phyloP scores from a whole-genome alignment of 129 eudicot species.

The Pseudognaphalium luteoalbum region DNA sequence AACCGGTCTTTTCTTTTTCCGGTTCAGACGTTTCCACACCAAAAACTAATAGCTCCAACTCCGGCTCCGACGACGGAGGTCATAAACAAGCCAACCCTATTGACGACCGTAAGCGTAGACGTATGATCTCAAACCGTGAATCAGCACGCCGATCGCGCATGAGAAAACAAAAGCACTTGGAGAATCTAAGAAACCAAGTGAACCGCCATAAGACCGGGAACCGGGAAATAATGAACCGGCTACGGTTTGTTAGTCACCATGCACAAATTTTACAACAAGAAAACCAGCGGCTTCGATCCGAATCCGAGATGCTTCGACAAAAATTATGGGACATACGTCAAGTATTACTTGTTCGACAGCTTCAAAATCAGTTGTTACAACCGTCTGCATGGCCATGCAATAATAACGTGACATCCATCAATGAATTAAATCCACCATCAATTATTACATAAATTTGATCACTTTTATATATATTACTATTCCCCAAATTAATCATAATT shows the following conservation, averaged over 20 bases:
- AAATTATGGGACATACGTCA: constrained; percentile 65
- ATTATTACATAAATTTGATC: constrained; percentile 32
- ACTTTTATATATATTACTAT: background rate
- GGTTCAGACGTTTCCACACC: constrained; percentile 47
- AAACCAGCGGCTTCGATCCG: constrained; percentile 60
- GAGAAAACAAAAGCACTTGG: constrained; percentile 84
- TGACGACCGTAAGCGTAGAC: constrained; percentile 74
- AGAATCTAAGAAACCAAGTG: constrained; percentile 62
- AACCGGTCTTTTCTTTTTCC: constrained; percentile 53
- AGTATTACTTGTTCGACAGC: constrained; percentile 56
- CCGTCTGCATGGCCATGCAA: constrained; percentile 66
- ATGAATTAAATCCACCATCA: constrained; percentile 38
- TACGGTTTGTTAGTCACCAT: constrained; percentile 44
- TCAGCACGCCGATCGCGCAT: constrained; percentile 88
- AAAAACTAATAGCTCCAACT: constrained; percentile 25
- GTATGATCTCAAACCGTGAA: constrained; percentile 94
- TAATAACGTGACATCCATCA: constrained; percentile 46
- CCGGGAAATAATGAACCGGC: constrained; percentile 67
- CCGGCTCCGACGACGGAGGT: constrained; percentile 43
- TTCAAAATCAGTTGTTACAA: constrained; percentile 45
- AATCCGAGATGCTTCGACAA: constrained; percentile 53
- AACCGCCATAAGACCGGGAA: constrained; percentile 55
- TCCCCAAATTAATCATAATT: constrained; percentile 12
- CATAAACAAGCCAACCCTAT: background rate
- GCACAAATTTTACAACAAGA: constrained; percentile 47